phyloP scores from a whole-genome alignment of 768 basidiomycete genomes.

The Fibroporia radiculosa region DNA sequence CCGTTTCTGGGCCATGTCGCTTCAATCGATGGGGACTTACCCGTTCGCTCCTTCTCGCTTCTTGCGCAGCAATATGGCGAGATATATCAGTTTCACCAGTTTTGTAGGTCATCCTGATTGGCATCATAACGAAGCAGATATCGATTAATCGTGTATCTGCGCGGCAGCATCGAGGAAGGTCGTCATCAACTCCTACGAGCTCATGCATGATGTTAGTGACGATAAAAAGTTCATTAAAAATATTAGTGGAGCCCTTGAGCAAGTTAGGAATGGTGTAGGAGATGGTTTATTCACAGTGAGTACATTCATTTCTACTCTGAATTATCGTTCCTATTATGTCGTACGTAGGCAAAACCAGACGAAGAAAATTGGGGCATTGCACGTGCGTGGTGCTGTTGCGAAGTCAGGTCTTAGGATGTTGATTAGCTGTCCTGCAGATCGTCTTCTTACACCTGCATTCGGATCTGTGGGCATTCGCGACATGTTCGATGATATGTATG shows the following conservation, averaged over 20 bases:
- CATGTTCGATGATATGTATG: conserved; percentile 43
- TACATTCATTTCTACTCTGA: not conserved
- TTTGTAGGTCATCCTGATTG: conserved; percentile 17
- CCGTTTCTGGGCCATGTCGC: conserved; percentile 36
- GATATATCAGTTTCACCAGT: conserved; percentile 31
- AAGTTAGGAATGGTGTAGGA: conserved; percentile 30
- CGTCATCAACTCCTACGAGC: conserved; percentile 27
- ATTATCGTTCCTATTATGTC: not conserved
- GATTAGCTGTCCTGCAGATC: conserved; percentile 17
- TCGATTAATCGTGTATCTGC: no score
- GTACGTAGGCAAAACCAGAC: conserved; percentile 27
- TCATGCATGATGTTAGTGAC: conserved; percentile 35
- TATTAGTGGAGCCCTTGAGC: conserved; percentile 24
- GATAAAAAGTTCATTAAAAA: conserved; percentile 35
- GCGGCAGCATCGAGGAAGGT: no score
- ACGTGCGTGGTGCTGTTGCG: conserved; percentile 21
- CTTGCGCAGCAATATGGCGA: conserved; percentile 35
- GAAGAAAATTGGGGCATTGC: conserved; percentile 42
- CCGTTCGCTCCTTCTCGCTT: conserved; percentile 26
- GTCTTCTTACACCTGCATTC: conserved; percentile 35
- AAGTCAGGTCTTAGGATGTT: not conserved
- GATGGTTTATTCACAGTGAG: conserved; percentile 36
- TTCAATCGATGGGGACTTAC: conserved; percentile 29
- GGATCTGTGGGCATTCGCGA: conserved; percentile 33
- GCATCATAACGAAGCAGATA: conserved; percentile 17